phyloP scores from a whole-genome alignment of 2,329 filamentous ascomycete species.

The Zarea fungicola region DNA sequence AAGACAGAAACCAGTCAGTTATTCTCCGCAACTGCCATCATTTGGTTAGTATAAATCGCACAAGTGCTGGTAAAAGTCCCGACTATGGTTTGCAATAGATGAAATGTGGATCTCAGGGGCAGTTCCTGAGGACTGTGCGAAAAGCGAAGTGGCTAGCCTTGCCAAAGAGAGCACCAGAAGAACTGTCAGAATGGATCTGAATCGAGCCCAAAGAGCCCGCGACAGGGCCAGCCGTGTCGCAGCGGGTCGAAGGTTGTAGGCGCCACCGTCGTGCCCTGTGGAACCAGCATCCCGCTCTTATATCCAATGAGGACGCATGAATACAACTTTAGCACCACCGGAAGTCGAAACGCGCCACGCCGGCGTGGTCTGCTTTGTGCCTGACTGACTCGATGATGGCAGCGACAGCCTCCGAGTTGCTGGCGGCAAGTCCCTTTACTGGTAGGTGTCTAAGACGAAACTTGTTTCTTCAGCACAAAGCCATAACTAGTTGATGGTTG shows the following conservation, averaged over 20 bases:
- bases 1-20: no score
- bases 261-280: conserved; percentile 1
- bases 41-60: no score
- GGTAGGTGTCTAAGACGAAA: no score
- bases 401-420: not conserved
- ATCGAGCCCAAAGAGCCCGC: conserved; percentile 2
- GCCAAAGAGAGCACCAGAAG: not conserved
- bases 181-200: not conserved
- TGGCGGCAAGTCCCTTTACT: not conserved
- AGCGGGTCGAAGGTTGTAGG: not conserved
- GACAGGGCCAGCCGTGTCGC: no score
- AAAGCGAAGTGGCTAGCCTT: not conserved
- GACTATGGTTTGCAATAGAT: conserved; percentile 4
- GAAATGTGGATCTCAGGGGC: conserved; percentile 11
- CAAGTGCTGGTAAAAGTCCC: conserved; percentile 6
- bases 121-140: conserved; percentile 1
- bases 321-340: conserved; percentile 7
- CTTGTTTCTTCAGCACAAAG: no score
- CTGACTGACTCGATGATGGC: conserved; percentile 3
- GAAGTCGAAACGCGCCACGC: conserved; percentile 12
- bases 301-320: not conserved
- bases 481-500: no score
- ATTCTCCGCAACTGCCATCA: no score
- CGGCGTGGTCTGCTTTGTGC: not conserved
- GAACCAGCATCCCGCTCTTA: not conserved